Base-by-base conservation (phyloP, 352 stramenopile species). In the Phytophthora boehmeriae region DNA sequence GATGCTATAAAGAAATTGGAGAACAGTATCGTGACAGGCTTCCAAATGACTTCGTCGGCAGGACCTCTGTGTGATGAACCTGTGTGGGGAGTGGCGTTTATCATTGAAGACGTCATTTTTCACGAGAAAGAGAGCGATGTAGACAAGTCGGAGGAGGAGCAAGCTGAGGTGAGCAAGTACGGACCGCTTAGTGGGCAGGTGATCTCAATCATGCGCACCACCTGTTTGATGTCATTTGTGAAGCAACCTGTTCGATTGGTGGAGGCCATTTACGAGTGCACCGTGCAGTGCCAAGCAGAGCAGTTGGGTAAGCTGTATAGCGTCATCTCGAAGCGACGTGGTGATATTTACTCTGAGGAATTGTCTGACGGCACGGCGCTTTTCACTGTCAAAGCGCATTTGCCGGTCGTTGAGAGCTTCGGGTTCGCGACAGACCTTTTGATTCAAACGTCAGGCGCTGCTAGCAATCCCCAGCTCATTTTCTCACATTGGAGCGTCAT, bases 401-500 rank as follows among this genome's bases (percentile, higher is more conserved):
- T 99, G 28, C 97, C 97, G 10, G 95, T 98, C 23, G 88, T 97
- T 3, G 97, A 99, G 71, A 98, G 92, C 45, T 97, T 96, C 65
- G 93, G 92, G 41, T 84, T 99, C 62, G 90, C 93, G 11, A 93
- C 92, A 5, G 93, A 99, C 50, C 60, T 99, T 32, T 78, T 97
- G 54, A 95, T 93, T 49, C 90, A 98, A 63, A 98, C 95, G 13
- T 98, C 94, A 36, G 97, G 97, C 17, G 92, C 97, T 32, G 97
- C 97, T 13, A 98, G 94, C 54, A 97, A 97, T 44, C 97, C 97
- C 23, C 95, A 99, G 68, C 76, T 99, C 23, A 79, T 98, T 8
- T 99, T 99, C 75, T 95, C 83, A 36, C 95, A 98, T 71, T 99
- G 96, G 96, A 79, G 73, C 42, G 75, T 97, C 27, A 88, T 98